Evolutionary conservation across 306 rosid species (phyloP).

Genomic region (Begonia masoniana): DNA sequence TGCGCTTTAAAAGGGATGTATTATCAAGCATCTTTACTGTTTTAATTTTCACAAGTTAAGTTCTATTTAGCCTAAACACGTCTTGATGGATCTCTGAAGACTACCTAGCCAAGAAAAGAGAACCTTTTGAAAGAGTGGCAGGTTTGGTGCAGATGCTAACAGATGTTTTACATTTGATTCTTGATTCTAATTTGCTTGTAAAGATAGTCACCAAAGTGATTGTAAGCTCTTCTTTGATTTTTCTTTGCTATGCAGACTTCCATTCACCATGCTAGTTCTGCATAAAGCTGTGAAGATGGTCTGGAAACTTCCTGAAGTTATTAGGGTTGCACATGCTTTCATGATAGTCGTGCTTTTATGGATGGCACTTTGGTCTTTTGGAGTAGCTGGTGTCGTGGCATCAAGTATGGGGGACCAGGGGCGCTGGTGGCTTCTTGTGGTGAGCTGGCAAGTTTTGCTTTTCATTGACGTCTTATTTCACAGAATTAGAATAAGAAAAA

Average conservation of each 20-base stretch:
- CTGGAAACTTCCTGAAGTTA: slow-evolving; percentile 75
- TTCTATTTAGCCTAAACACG: too few relatives aligned
- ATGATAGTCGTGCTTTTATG: slow-evolving; percentile 78
- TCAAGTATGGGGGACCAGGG: slow-evolving; percentile 85
- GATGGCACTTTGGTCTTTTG: slow-evolving; percentile 93
- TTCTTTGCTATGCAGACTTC: slow-evolving; percentile 39
- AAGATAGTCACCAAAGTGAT: neutral
- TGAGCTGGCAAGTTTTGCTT: slow-evolving; percentile 97
- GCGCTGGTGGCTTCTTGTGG: slow-evolving; percentile 99
- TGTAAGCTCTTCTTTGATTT: neutral
- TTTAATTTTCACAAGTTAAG: too few relatives aligned
- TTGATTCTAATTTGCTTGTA: neutral
- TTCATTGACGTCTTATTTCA: slow-evolving; percentile 28
- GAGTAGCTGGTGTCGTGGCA: slow-evolving; percentile 97
- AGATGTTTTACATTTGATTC: neutral
- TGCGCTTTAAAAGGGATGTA: too few relatives aligned
- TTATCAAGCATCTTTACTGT: too few relatives aligned
- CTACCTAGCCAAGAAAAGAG: too few relatives aligned
- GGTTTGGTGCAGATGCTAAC: neutral
- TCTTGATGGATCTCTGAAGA: too few relatives aligned
- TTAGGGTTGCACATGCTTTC: slow-evolving; percentile 68
- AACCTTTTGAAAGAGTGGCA: too few relatives aligned
- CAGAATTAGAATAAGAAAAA: slow-evolving; percentile 10
- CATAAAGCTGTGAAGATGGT: slow-evolving; percentile 90
- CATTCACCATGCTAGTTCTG: slow-evolving; percentile 89